Base-by-base conservation (phyloP, 345 rosid species). In the Rhizophora mangle region DNA sequence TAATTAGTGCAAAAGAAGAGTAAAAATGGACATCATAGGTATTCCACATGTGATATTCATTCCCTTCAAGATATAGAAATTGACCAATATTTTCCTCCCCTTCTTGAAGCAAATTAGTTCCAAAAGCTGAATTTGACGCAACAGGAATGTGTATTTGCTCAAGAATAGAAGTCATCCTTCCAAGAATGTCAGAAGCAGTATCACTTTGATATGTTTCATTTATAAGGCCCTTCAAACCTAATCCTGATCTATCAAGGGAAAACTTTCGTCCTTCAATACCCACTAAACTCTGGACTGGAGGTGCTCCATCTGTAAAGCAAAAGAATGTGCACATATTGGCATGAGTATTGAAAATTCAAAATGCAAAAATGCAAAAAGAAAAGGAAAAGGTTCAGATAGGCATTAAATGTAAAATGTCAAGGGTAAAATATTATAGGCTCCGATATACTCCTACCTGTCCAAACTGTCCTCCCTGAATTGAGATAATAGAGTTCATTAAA, bases 21-120 rank as follows among this genome's bases (percentile, higher is more conserved):
- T 91, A 94, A 79, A 94, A 94, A 76, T 94, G 98, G 70, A 94
- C 96, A 61, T 91, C 98, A 31, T 91, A 94, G 32, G 98, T 91
- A 81, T 91, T 91, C 97, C 97, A 94, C 97, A 94, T 91, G 49
- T 65, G 91, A 72, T 89, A 94, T 63, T 94, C 98, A 11, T 85
- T 34, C 51, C 98, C 98, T 85, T 94, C 97, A 11, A 91, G 84
- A 68, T 94, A 91, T 60, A 94, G 95, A 76, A 94, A 94, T 62
- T 91, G 97, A 9, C 98, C 98, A 6, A 94, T 83, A 84, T 91
- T 91, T 75, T 94, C 98, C 81, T 94, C 95, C 78, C 95, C 98
- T 77, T 85, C 85, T 76, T 77, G 85, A 27, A 94, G 98, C 82
- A 94, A 73, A 78, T 89, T 89, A 51, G 96, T 85, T 36, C 98